A percentile compares a stretch with the other conserved stretches of the same genome.
These are phyloP conservation scores for Pelargonium australe DNA, from an alignment of 441 rosid genomes.

Conservation along the genomic window DNA sequence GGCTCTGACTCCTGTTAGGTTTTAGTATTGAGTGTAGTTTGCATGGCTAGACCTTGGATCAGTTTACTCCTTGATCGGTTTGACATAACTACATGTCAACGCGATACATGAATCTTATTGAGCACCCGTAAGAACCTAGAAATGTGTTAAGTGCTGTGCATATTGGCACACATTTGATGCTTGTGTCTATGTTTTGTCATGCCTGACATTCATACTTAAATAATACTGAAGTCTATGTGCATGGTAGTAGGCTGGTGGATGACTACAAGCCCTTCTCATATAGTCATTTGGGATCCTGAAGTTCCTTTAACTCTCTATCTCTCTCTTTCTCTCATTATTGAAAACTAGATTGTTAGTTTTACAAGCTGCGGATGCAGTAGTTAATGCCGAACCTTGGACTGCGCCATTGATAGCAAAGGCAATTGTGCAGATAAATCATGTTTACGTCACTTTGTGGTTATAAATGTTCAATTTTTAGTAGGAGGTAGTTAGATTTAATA, in stretches of 20 bases:
- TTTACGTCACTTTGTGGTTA: neutral
- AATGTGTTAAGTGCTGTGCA: too few species aligned
- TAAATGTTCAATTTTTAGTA: neutral
- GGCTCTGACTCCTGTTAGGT: too few species aligned
- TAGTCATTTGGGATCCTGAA: neutral
- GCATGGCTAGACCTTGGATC: too few species aligned
- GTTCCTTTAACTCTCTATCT: neutral
- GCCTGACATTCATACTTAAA: neutral
- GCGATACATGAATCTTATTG: too few species aligned
- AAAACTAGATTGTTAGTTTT: constrained; percentile 9
- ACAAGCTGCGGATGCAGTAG: constrained; percentile 63
- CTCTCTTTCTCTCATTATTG: neutral
- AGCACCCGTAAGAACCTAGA: too few species aligned
- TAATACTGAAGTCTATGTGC: too few species aligned
- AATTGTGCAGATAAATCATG: constrained; percentile 59
- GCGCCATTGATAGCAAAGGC: constrained; percentile 94
- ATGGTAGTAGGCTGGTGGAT: neutral
- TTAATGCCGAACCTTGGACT: constrained; percentile 62
- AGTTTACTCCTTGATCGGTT: too few species aligned
- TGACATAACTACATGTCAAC: too few species aligned
- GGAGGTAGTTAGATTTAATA: neutral
- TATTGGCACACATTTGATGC: neutral
- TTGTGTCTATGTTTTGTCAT: neutral
- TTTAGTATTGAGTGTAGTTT: too few species aligned
- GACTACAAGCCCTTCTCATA: neutral